Conservation (phyloP, 2,329 filamentous ascomycete species). For the Penicillium sp. region DNA sequence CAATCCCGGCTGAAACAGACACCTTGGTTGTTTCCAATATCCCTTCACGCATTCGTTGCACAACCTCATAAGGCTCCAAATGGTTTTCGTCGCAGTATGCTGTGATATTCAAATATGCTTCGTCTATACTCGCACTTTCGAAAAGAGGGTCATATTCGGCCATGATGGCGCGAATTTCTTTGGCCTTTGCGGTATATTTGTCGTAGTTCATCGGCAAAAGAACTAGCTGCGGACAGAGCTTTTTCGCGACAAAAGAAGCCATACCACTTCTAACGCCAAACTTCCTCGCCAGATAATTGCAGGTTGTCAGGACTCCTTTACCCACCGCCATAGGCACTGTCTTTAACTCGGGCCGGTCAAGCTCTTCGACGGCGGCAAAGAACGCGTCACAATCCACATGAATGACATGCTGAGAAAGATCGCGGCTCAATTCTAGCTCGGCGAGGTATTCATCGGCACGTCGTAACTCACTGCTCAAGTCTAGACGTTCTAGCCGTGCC, state of each 20-base stretch:
- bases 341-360: slow-evolving; percentile 79
- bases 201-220: slow-evolving; percentile 81
- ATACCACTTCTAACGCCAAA: slow-evolving; percentile 93
- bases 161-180: slow-evolving; percentile 79
- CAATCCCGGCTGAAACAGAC: slow-evolving; percentile 91
- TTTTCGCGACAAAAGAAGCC: slow-evolving; percentile 93
- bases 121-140: slow-evolving; percentile 91
- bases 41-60: slow-evolving; percentile 74
- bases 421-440: slow-evolving; percentile 74
- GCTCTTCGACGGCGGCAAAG: slow-evolving; percentile 88
- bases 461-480: slow-evolving; percentile 70
- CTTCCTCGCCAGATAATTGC: slow-evolving; percentile 86
- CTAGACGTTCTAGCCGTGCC: slow-evolving; percentile 69
- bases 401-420: slow-evolving; percentile 80
- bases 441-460: slow-evolving; percentile 78
- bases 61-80: slow-evolving; percentile 69
- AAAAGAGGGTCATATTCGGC: slow-evolving; percentile 87
- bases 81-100: slow-evolving; percentile 71
- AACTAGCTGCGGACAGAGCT: slow-evolving; percentile 83
- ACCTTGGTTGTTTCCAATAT: slow-evolving; percentile 75
- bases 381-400: slow-evolving; percentile 98
- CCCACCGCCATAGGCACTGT: slow-evolving; percentile 90
- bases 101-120: slow-evolving; percentile 95
- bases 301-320: slow-evolving; percentile 66
- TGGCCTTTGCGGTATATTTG: slow-evolving; percentile 88